Base-by-base conservation (phyloP, 257 asterid genomes). In the Petunia secreta region DNA sequence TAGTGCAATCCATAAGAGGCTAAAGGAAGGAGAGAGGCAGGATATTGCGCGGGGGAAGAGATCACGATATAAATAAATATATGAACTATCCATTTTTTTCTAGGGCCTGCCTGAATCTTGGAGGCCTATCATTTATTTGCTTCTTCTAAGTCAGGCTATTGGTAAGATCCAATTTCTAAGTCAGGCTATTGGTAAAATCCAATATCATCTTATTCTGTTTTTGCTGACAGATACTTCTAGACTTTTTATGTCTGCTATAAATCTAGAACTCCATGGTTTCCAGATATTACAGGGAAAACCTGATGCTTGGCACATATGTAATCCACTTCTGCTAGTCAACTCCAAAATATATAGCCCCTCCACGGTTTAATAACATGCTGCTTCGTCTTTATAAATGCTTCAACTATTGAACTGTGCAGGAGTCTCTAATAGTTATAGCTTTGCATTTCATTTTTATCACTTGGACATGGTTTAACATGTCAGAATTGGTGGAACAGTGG, bases 231-330 rank as follows among this genome's bases (percentile, higher is more conserved):
- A 57, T 71, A 48, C 44, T 46, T n/a, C 77, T 4, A 5, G 38
- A 69, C 41, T 69, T 0, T 69, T 0, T 38, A 1, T 25, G 25
- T 2, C 76, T 69, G 6, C 48, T 58, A 69, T 50, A 8, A 4
- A 69, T 69, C 76, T 69, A 34, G 39, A 67, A 40, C n/a, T 48
- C 34, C 62, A 71, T 71, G 44, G 77, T 50, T 48, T 71, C 11
- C 43, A 9, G 2, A 71, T 48, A 25, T 48, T 13, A 34, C 43
- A 48, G 60, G 50, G 44, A 25, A 53, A 48, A 2, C 44, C 25
- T 8, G 34, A 11, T 59, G 11, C 77, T 71, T 71, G 77, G 60
- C 77, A 71, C 11, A 16, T 71, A 48, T 69, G 62, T 71, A 50
- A 50, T 46, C 34, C 37, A 9, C 25, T 34, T 44, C 44, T 71